Percentiles rank a stretch among this genome's conserved stretches.
Evolutionary conservation across 176 grass and related monocot species (phyloP).

Genomic region (Puccinellia tenuiflora): DNA sequence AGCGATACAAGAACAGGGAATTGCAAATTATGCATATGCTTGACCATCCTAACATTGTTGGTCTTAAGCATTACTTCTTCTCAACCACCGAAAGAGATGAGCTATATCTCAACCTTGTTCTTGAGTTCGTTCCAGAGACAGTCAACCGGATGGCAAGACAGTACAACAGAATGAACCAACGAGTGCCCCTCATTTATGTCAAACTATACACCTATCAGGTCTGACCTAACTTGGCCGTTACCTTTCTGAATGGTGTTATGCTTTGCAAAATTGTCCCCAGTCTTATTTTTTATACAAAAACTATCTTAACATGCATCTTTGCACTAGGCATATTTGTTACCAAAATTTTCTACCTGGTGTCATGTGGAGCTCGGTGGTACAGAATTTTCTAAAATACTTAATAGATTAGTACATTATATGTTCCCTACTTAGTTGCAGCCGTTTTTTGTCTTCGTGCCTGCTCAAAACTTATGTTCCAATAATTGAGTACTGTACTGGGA

Average conservation of each 20-base stretch:
- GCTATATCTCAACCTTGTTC: constrained; percentile 90
- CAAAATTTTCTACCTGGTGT: constrained; percentile 3
- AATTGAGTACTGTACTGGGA: constrained; percentile 21
- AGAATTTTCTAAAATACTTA: background rate
- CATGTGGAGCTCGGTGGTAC: background rate
- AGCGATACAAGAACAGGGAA: constrained; percentile 96
- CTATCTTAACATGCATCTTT: background rate
- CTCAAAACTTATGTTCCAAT: background rate
- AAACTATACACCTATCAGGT: constrained; percentile 96
- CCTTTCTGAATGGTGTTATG: background rate
- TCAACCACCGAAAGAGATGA: constrained; percentile 82
- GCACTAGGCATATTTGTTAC: background rate
- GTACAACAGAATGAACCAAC: constrained; percentile 76
- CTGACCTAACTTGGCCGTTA: background rate
- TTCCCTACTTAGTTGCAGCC: background rate
- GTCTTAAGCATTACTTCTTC: constrained; percentile 94
- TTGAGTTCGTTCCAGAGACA: constrained; percentile 92
- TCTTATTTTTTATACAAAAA: background rate
- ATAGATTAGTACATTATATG: background rate
- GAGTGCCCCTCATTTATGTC: constrained; percentile 87
- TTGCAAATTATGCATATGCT: constrained; percentile 98
- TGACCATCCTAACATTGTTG: constrained; percentile 93
- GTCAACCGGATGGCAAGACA: constrained; percentile 77
- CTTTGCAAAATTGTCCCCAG: background rate
- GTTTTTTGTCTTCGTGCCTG: background rate